These are phyloP conservation scores for Sporothrix pallida DNA, from an alignment of 2,329 filamentous ascomycete species.

Conservation along the genomic window DNA sequence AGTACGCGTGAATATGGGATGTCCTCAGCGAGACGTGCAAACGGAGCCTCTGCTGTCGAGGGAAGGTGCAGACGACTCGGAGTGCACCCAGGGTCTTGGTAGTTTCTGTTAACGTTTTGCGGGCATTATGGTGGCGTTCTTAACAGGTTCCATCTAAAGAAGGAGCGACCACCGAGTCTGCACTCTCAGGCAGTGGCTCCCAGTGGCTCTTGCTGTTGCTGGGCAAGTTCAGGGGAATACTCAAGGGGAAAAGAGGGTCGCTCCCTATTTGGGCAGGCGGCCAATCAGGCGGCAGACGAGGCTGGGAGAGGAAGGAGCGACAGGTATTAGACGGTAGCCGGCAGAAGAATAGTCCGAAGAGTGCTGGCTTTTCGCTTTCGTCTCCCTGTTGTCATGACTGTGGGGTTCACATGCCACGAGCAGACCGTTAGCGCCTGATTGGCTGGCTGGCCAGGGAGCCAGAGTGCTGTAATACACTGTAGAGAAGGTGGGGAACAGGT, in stretches of 20 bases:
- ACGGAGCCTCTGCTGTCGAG: neutral
- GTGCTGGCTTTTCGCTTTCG: neutral
- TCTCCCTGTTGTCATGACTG: neutral
- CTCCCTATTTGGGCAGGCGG: conserved; percentile 15
- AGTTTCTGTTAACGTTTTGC: conserved; percentile 29
- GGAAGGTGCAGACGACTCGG: conserved; percentile 29
- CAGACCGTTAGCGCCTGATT: conserved; percentile 26
- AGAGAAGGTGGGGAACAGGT: neutral
- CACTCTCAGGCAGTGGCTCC: neutral
- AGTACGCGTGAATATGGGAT: conserved; percentile 1
- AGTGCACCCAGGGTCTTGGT: conserved; percentile 12
- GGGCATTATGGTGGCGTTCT: neutral
- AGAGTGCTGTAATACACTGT: neutral
- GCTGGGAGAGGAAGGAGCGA: neutral
- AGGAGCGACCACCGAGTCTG: neutral
- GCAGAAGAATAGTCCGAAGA: conserved; percentile 7
- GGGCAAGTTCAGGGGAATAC: conserved; percentile 7
- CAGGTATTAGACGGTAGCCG: conserved; percentile 24
- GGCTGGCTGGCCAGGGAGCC: conserved; percentile 1
- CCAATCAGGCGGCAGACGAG: neutral
- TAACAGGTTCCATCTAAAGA: conserved; percentile 23
- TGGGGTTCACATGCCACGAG: conserved; percentile 27
- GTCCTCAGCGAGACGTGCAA: neutral
- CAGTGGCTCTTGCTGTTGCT: conserved; percentile 8
- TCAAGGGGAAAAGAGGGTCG: neutral